Evolutionary conservation across 2,329 filamentous ascomycete species (phyloP), one percentile per base, ranked within the genome.

Genomic region (Graphilbum sp.): DNA sequence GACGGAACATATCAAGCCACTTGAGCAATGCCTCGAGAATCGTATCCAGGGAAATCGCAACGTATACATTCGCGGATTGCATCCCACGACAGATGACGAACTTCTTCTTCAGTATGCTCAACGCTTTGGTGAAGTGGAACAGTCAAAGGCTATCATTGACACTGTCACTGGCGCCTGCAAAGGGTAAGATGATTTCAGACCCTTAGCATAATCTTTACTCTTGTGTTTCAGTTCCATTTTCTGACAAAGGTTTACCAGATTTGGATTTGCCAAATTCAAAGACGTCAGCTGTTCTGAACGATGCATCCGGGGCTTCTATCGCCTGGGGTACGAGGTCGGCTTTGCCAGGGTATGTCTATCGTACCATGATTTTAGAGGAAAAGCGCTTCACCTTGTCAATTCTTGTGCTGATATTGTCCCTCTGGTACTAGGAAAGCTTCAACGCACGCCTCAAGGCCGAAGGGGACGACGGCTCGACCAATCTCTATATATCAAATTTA

Each of bases 121-220:
- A 48, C 82, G 88, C 36, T 98, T 96, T 53, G 92, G 90, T 32
- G 77, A 80, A 43, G 90, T 98, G 41, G 85, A 94, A 61, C 93
- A 87, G 47, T 95, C 86, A 52, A 98, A 98, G 67, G 90, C 92
- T 13, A 98, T 98, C 61, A 93, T 98, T 52, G 92, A 98, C 61
- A 79, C 87, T 37, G 78, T 81, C 48, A 93, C 85, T 35, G 84
- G 86, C 43, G 79, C 86, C 45, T 98, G 90, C 73, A 98, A 98
- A 63, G 90, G 90, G 90, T 93, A 62, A 51, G 69, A n/a, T 32
- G n/a, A 24, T 35, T n/a, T n/a, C n/a, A n/a, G n/a, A n/a, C n/a
- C n/a, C n/a, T n/a, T n/a, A n/a, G n/a, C n/a, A n/a, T n/a, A n/a
- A n/a, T n/a, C n/a, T n/a, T n/a, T n/a, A n/a, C n/a, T n/a, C n/a